A percentile compares a stretch with the other conserved stretches of the same genome.
Evolutionary conservation across 306 rosid species (phyloP).

Genomic region (Rosa persica): DNA sequence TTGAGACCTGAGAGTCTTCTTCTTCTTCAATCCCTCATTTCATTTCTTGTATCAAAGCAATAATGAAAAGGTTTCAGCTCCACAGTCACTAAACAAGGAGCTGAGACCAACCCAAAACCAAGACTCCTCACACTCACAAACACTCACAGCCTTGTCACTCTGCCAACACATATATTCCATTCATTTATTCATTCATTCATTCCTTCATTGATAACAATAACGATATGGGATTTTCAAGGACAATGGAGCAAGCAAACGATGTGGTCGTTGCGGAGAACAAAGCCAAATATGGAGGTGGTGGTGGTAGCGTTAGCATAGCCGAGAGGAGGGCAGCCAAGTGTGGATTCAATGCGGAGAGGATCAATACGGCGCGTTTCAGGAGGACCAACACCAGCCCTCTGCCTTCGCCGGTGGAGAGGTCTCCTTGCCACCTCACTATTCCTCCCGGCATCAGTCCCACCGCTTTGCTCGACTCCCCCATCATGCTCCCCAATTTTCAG

Average conservation of each 20-base stretch:
- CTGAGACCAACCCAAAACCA: neutral
- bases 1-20: neutral
- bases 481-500: constrained; percentile 72
- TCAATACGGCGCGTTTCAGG: constrained; percentile 44
- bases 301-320: constrained; percentile 55
- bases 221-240: neutral
- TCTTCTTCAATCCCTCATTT: neutral
- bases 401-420: constrained; percentile 21
- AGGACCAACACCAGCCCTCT: constrained; percentile 29
- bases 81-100: neutral
- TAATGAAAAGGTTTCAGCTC: constrained; percentile 9
- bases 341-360: constrained; percentile 58
- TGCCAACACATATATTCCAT: neutral
- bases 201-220: neutral
- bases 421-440: constrained; percentile 58
- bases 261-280: neutral
- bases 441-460: constrained; percentile 76
- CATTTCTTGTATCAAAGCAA: neutral
- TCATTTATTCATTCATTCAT: neutral
- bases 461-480: constrained; percentile 69
- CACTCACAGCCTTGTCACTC: constrained; percentile 3
- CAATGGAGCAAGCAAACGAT: neutral
- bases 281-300: neutral
- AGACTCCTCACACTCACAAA: neutral
- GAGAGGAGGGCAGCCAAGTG: constrained; percentile 58